A percentile compares a stretch with the other conserved stretches of the same genome.
Conservation (phyloP, 352 stramenopile genomes). For the Globisporangium rhizosaccharum region DNA sequence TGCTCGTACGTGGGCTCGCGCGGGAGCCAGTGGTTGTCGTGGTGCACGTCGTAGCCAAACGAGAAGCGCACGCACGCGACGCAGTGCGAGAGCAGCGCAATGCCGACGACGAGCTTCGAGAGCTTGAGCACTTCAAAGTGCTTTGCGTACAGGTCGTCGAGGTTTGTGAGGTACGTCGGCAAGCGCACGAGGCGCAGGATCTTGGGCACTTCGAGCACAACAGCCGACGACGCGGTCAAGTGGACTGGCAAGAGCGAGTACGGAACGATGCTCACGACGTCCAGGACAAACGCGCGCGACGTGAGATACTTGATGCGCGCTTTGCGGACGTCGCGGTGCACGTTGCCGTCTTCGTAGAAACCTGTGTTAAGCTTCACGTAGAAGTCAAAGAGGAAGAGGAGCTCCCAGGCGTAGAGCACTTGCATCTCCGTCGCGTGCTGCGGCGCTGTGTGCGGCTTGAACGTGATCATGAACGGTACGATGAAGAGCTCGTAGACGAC, state of each 20-base stretch:
- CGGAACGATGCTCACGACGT: constrained; percentile 45
- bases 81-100: constrained; percentile 46
- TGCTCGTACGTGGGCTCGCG: constrained; percentile 18
- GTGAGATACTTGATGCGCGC: constrained; percentile 41
- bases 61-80: constrained; percentile 51
- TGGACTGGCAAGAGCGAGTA: constrained; percentile 20
- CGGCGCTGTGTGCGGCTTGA: constrained; percentile 22
- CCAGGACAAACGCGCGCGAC: constrained; percentile 38
- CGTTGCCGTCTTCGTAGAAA: constrained; percentile 53
- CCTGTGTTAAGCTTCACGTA: constrained; percentile 50
- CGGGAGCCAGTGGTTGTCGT: constrained; percentile 52
- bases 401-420: constrained; percentile 28
- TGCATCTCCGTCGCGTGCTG: constrained; percentile 16
- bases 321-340: constrained; percentile 37
- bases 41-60: constrained; percentile 48
- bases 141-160: constrained; percentile 62
- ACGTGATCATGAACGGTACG: constrained; percentile 49
- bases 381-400: constrained; percentile 50
- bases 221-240: neutral
- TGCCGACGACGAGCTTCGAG: constrained; percentile 41
- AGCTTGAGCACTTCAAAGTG: constrained; percentile 52
- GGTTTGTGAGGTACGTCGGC: constrained; percentile 34
- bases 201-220: constrained; percentile 35
- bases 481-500: constrained; percentile 53
- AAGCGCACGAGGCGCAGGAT: constrained; percentile 36